These are phyloP conservation scores for Boletus albobrunnescens DNA, from an alignment of 1,284 basidiomycete species.

Conservation along the genomic window DNA sequence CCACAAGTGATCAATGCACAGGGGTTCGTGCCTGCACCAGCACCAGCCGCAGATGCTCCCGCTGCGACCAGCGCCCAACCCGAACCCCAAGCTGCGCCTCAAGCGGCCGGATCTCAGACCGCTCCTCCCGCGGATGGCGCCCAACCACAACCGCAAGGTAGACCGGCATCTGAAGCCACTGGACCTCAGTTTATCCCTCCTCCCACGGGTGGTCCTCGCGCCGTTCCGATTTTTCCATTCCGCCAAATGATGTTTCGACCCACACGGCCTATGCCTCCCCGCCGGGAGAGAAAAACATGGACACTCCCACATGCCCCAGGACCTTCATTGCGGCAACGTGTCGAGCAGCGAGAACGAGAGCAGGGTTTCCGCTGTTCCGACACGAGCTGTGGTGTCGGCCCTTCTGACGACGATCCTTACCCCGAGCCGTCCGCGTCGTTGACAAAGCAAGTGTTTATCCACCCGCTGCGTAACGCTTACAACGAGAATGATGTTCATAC, in stretches of 20 bases:
- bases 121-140: neutral
- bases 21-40: conserved; percentile 3
- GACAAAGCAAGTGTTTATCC: conserved; percentile 47
- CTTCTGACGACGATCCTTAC: conserved; percentile 68
- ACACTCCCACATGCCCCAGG: conserved; percentile 52
- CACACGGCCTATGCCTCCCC: conserved; percentile 31
- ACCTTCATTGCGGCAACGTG: conserved; percentile 60
- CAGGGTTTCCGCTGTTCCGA: conserved; percentile 66
- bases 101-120: conserved; percentile 7
- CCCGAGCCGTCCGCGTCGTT: conserved; percentile 31
- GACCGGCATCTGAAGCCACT: conserved; percentile 4
- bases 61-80: conserved; percentile 3
- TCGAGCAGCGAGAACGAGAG: conserved; percentile 67
- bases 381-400: conserved; percentile 66
- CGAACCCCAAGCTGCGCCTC: conserved; percentile 8
- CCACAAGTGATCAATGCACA: conserved; percentile 22
- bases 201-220: conserved; percentile 10
- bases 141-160: conserved; percentile 11
- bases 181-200: conserved; percentile 5
- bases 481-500: conserved; percentile 7
- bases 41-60: conserved; percentile 1
- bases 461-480: conserved; percentile 15
- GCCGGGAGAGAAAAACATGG: conserved; percentile 40
- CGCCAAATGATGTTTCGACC: conserved; percentile 27
- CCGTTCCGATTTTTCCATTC: conserved; percentile 16